phyloP scores from a whole-genome alignment of 305 asterid species.

The Solanum aculeatissimum region DNA sequence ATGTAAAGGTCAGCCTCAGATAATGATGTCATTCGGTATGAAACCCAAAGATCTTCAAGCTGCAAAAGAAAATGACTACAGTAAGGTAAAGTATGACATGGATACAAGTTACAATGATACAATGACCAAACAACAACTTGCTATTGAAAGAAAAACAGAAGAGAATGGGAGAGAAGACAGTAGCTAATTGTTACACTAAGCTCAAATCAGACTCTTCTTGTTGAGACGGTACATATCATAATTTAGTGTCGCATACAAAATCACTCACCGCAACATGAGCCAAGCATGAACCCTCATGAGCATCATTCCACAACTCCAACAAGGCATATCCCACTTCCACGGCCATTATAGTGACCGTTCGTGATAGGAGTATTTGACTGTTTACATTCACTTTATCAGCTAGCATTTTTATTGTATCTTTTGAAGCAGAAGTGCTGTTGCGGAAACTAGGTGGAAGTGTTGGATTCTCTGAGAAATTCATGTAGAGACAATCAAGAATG shows the following conservation, averaged over 20 bases:
- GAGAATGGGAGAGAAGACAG: neutral
- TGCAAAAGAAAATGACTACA: constrained; percentile 18
- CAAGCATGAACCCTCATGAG: constrained; percentile 75
- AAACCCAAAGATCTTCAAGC: constrained; percentile 98
- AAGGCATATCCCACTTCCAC: constrained; percentile 69
- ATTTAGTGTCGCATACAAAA: neutral
- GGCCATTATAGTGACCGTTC: constrained; percentile 76
- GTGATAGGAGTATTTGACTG: constrained; percentile 87
- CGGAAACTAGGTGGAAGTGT: constrained; percentile 89
- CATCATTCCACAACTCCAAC: constrained; percentile 78
- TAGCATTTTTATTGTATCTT: constrained; percentile 74
- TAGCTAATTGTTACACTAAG: neutral
- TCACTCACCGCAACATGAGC: constrained; percentile 90
- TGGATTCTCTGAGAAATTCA: constrained; percentile 80
- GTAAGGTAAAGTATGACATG: neutral
- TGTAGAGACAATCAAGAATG: constrained; percentile 73
- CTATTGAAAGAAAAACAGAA: neutral
- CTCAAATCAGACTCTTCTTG: neutral
- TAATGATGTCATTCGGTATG: constrained; percentile 93
- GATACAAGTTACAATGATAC: neutral
- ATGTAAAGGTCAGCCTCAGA: constrained; percentile 85
- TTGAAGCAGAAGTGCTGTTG: constrained; percentile 58
- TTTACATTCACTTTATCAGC: constrained; percentile 89
- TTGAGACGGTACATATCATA: neutral
- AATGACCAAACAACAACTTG: neutral